Evolutionary conservation across 805 yeast genomes (phyloP).

Genomic region (Candida xiaguanensis): DNA sequence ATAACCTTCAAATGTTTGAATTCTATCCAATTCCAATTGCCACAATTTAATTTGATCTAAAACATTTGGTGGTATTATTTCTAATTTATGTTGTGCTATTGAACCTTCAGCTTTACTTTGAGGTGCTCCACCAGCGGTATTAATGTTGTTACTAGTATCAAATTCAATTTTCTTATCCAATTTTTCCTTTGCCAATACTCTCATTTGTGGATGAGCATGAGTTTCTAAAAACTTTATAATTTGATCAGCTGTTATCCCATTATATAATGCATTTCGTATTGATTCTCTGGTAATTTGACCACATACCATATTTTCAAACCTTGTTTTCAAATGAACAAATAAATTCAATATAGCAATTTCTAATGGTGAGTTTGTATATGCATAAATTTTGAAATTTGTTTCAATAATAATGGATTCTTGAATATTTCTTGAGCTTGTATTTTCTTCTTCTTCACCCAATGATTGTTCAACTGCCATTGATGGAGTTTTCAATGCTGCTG

Average conservation of each 20-base stretch:
- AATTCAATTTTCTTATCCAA: constrained; percentile 65
- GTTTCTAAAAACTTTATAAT: constrained; percentile 83
- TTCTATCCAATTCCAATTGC: constrained; percentile 95
- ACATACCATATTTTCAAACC: constrained; percentile 89
- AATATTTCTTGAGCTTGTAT: constrained; percentile 39
- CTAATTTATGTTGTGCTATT: constrained; percentile 48
- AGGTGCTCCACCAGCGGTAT: constrained; percentile 42
- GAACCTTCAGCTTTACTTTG: constrained; percentile 21
- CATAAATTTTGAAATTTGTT: constrained; percentile 89
- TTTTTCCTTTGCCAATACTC: constrained; percentile 64
- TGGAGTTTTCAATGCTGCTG: constrained; percentile 66
- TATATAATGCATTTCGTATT: constrained; percentile 72
- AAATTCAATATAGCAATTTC: constrained; percentile 90
- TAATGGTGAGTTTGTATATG: constrained; percentile 89
- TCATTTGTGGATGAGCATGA: constrained; percentile 94
- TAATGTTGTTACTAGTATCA: constrained; percentile 47
- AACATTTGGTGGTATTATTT: constrained; percentile 89
- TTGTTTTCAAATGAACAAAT: constrained; percentile 78
- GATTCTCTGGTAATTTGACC: constrained; percentile 94
- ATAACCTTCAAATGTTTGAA: constrained; percentile 81
- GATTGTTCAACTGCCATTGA: constrained; percentile 74
- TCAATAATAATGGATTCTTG: constrained; percentile 82
- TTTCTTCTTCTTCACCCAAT: constrained; percentile 23
- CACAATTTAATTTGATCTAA: constrained; percentile 92
- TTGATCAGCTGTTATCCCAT: constrained; percentile 95